Base-by-base conservation (phyloP, 208 protist genomes). In the Crithidia acanthocephali region DNA sequence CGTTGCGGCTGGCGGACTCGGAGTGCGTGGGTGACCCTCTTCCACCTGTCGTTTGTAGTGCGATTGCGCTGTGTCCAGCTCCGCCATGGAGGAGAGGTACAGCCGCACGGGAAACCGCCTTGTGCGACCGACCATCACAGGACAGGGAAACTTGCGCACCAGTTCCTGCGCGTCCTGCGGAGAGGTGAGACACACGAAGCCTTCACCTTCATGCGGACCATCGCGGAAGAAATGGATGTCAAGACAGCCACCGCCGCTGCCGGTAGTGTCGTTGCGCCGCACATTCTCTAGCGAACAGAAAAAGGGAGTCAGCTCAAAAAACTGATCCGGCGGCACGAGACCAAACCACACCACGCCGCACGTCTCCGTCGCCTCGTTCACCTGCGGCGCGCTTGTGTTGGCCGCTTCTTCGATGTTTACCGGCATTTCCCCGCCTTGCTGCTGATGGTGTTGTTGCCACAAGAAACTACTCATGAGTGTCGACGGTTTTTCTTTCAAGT, bases 281-380 rank as follows among this genome's bases (percentile, higher is more conserved):
- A 63, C 57, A 16, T 63, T 1, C 18, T 47, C 10, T 2, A 63
- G 32, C n/a, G 40, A 51, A 23, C 48, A 40, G 9, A 63, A 50
- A 8, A 51, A 40, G 16, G 33, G 57, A 2, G 40, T 63, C 25
- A 63, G 2, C 25, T 63, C 57, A 11, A 63, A 63, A 23, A 63
- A 63, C 6, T 16, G 40, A 10, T 63, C 40, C 4, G 40, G 40
- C 10, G 57, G 57, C 11, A 63, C 40, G 3, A 32, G 2, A 18
- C 40, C 40, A 22, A 63, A 63, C 35, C 35, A 63, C 37, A 63
- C 57, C 9, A 63, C 57, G 11, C 57, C 57, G 25, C 40, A 63
- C 56, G 11, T 20, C 33, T 61, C 35, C 3, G 11, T 9, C 6
- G 35, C n/a, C 22, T 42, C 6, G 16, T 58, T 33, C 28, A 3